Evolutionary conservation across 1,139 yeast species (phyloP).

Genomic region (Suhomyces bolitotheri): DNA sequence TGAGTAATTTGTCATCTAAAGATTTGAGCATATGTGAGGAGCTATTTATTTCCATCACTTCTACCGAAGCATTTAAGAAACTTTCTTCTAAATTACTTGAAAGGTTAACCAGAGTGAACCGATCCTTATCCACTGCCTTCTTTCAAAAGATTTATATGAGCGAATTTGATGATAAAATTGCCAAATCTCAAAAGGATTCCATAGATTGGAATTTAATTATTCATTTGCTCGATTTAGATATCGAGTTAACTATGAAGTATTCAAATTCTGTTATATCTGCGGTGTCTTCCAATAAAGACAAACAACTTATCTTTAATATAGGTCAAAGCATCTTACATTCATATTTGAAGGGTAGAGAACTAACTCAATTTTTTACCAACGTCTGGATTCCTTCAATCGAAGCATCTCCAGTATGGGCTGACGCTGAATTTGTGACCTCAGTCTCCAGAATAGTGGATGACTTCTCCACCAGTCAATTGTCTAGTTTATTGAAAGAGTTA

Average conservation of each 20-base stretch:
- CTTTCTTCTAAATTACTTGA: constrained; percentile 42
- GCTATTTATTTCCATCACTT: constrained; percentile 38
- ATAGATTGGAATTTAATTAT: constrained; percentile 48
- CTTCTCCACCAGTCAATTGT: constrained; percentile 51
- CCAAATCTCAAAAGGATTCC: constrained; percentile 3
- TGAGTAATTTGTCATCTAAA: constrained; percentile 26
- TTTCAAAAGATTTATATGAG: constrained; percentile 34
- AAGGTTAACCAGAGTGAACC: constrained; percentile 39
- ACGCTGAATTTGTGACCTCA: constrained; percentile 29
- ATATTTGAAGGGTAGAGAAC: constrained; percentile 60
- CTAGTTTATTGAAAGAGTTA: constrained; percentile 21
- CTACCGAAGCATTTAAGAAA: constrained; percentile 25
- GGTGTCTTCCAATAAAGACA: background rate
- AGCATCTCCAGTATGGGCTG: constrained; percentile 25
- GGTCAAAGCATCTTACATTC: constrained; percentile 47
- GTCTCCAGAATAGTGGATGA: constrained; percentile 43
- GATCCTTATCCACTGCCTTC: constrained; percentile 50
- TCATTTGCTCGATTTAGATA: constrained; percentile 48
- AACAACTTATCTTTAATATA: constrained; percentile 20
- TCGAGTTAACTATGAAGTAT: constrained; percentile 48
- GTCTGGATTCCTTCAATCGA: constrained; percentile 46
- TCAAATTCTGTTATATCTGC: constrained; percentile 28
- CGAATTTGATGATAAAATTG: constrained; percentile 23
- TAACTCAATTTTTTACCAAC: constrained; percentile 45
- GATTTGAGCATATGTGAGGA: constrained; percentile 44